Percentiles rank a stretch among this genome's conserved stretches.
phyloP scores from a whole-genome alignment of 768 basidiomycete genomes.

The Serendipita vermifera region DNA sequence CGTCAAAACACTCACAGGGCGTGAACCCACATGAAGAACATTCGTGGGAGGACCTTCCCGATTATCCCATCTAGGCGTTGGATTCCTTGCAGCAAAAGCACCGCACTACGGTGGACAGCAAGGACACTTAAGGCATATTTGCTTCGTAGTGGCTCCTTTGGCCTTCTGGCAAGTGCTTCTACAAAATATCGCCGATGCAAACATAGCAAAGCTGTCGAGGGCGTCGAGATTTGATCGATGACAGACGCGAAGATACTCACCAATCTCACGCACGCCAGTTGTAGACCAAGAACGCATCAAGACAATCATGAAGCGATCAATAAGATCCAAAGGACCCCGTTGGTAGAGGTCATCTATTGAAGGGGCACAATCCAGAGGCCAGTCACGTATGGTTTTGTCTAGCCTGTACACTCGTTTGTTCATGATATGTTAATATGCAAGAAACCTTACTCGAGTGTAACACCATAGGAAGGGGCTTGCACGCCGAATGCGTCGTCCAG shows the following conservation, averaged over 20 bases:
- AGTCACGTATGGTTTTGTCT: constrained; percentile 1
- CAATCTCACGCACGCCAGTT: constrained; percentile 1
- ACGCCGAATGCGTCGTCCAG: constrained; percentile 4
- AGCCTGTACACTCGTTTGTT: background rate
- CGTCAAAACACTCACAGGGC: background rate
- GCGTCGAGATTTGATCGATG: too few species aligned
- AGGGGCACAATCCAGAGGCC: constrained; percentile 1
- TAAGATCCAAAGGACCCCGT: background rate
- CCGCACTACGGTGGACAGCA: constrained; percentile 34
- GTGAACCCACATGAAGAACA: constrained; percentile 6
- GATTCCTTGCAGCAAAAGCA: constrained; percentile 6
- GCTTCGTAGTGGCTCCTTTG: constrained; percentile 44
- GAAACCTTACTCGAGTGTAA: background rate
- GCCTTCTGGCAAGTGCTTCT: constrained; percentile 45
- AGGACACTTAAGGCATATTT: constrained; percentile 56
- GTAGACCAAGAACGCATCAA: constrained; percentile 3
- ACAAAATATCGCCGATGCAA: constrained; percentile 57
- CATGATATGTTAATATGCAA: too few species aligned
- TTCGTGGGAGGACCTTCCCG: background rate
- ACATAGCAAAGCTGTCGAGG: constrained; percentile 49
- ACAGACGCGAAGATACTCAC: too few species aligned
- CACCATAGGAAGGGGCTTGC: background rate
- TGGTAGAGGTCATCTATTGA: background rate
- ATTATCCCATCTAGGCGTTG: constrained; percentile 3
- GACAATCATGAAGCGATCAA: background rate